Percentiles rank a stretch among this genome's conserved stretches.
phyloP scores from a whole-genome alignment of 2,329 filamentous ascomycete genomes.

The Penicillium concentricum region DNA sequence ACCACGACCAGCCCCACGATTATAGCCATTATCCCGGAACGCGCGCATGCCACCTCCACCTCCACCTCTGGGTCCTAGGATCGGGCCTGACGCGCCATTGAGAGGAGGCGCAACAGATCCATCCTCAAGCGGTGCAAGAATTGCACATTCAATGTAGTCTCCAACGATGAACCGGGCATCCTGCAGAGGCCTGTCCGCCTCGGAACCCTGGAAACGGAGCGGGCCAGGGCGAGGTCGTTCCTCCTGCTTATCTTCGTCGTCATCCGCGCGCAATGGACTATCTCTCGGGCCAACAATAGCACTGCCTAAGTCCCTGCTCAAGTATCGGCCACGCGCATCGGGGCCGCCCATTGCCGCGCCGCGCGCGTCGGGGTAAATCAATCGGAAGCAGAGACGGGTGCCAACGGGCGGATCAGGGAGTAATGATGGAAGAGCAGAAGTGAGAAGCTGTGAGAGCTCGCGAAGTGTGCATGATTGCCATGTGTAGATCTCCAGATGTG shows the following conservation, averaged over 20 bases:
- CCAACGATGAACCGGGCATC: slow-evolving; percentile 83
- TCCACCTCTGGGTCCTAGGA: slow-evolving; percentile 28
- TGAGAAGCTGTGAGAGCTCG: slow-evolving; percentile 77
- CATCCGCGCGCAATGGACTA: slow-evolving; percentile 26
- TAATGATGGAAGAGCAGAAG: slow-evolving; percentile 64
- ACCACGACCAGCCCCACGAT: slow-evolving; percentile 42
- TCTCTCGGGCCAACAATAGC: slow-evolving; percentile 64
- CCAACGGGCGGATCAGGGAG: slow-evolving; percentile 74
- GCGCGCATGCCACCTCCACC: slow-evolving; percentile 41
- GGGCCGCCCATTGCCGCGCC: slow-evolving; percentile 38
- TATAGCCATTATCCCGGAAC: slow-evolving; percentile 49
- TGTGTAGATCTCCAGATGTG: slow-evolving; percentile 78
- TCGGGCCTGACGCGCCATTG: slow-evolving; percentile 25
- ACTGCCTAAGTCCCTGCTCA: slow-evolving; percentile 78
- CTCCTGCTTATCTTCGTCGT: slow-evolving; percentile 42
- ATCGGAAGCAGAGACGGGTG: slow-evolving; percentile 80
- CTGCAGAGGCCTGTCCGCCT: slow-evolving; percentile 69
- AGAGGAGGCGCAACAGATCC: slow-evolving; percentile 65
- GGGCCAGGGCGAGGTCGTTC: slow-evolving; percentile 29
- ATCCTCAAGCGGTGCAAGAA: slow-evolving; percentile 71
- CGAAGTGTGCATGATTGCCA: slow-evolving; percentile 78
- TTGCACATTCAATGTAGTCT: slow-evolving; percentile 81
- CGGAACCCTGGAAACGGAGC: slow-evolving; percentile 53
- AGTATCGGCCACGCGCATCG: slow-evolving; percentile 60
- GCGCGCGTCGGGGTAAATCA: slow-evolving; percentile 76